Percentiles rank a stretch among this genome's conserved stretches.
Conservation (phyloP, 2,329 filamentous ascomycete species). For the Simplicillium aogashimaense region DNA sequence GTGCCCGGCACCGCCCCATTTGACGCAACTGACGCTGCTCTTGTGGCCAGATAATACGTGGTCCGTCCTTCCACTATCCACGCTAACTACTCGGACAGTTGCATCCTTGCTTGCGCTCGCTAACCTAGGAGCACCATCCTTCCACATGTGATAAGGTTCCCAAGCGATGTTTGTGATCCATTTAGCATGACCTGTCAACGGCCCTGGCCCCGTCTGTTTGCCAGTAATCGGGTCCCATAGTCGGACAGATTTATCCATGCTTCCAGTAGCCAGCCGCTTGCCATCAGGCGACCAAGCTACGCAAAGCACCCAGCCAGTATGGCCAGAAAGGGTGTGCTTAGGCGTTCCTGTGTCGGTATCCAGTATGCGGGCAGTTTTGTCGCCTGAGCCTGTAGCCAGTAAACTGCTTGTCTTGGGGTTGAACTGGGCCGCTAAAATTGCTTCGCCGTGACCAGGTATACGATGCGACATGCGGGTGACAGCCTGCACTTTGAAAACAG, state of each 20-base stretch:
- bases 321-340: constrained; percentile 74
- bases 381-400: constrained; percentile 82
- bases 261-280: constrained; percentile 72
- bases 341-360: constrained; percentile 91
- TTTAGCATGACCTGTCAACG: constrained; percentile 75
- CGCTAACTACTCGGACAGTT: constrained; percentile 81
- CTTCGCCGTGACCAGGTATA: constrained; percentile 84
- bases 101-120: constrained; percentile 85
- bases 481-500: constrained; percentile 85
- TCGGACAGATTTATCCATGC: constrained; percentile 86
- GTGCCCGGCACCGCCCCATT: constrained; percentile 83
- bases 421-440: constrained; percentile 80
- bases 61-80: constrained; percentile 67
- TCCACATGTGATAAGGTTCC: constrained; percentile 86
- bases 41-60: constrained; percentile 83
- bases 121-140: constrained; percentile 62
- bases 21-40: constrained; percentile 78
- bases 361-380: constrained; percentile 87
- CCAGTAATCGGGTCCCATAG: constrained; percentile 83
- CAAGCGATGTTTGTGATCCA: constrained; percentile 83
- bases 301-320: constrained; percentile 81
- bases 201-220: constrained; percentile 55
- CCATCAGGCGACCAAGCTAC: constrained; percentile 84
- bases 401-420: constrained; percentile 67
- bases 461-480: constrained; percentile 83